Conservation (phyloP, 192 early-diverging fungal species). For the Entomortierella parvispora region DNA sequence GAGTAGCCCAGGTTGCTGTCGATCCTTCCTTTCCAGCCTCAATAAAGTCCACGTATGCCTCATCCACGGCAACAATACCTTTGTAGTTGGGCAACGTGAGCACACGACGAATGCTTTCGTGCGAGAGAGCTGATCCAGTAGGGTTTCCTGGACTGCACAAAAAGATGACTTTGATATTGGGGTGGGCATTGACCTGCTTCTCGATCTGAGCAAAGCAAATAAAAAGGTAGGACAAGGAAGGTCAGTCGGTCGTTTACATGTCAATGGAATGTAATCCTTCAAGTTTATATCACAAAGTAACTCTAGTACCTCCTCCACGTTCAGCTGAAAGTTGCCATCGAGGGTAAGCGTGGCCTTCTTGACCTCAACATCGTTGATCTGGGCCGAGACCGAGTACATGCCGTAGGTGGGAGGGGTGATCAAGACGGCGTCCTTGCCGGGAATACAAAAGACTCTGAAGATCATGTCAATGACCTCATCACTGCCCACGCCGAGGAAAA, state of each 20-base stretch:
- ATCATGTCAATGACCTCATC: slow-evolving; percentile 96
- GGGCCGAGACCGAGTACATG: slow-evolving; percentile 95
- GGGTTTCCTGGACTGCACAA: slow-evolving; percentile 99
- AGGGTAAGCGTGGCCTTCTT: slow-evolving; percentile 88
- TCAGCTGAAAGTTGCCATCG: slow-evolving; percentile 70
- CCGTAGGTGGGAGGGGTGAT: slow-evolving; percentile 99
- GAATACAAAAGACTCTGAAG: slow-evolving; percentile 89
- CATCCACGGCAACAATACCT: slow-evolving; percentile 97
- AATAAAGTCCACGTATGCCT: slow-evolving; percentile 98
- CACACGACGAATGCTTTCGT: slow-evolving; percentile 73
- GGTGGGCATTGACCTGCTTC: slow-evolving; percentile 70
- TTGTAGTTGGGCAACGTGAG: slow-evolving; percentile 75
- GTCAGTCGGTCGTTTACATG: neutral
- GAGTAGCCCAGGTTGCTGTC: slow-evolving; percentile 77
- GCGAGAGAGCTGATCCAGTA: slow-evolving; percentile 84
- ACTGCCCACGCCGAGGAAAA: slow-evolving; percentile 97
- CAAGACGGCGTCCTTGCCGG: slow-evolving; percentile 91
- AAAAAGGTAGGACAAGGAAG: neutral
- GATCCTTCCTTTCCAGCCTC: slow-evolving; percentile 70
- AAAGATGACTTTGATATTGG: slow-evolving; percentile 90
- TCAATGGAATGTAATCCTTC: slow-evolving; percentile 12
- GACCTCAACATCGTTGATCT: slow-evolving; percentile 94
- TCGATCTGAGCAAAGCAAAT: slow-evolving; percentile 61
- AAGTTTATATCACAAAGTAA: neutral
- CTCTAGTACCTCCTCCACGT: slow-evolving; percentile 65